These are phyloP conservation scores for Sporothrix protearum DNA, from an alignment of 2,329 filamentous ascomycete species.

Conservation along the genomic window DNA sequence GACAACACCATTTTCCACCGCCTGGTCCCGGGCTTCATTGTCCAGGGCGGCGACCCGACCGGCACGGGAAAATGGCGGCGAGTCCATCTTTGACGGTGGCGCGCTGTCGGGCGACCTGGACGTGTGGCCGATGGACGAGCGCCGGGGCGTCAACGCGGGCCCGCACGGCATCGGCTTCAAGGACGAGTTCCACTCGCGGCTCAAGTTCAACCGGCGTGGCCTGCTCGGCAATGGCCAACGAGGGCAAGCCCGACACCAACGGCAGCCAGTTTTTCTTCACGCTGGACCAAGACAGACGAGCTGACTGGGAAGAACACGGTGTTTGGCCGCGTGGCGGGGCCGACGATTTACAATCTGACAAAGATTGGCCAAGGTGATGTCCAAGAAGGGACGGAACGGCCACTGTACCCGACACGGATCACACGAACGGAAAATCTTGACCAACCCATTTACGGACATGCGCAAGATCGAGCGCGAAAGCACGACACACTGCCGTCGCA, in stretches of 20 bases:
- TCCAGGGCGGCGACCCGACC: slow-evolving; percentile 93
- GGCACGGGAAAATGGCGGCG: slow-evolving; percentile 84
- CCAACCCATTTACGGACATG: slow-evolving; percentile 82
- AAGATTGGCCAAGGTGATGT: slow-evolving; percentile 90
- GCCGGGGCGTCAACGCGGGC: slow-evolving; percentile 59
- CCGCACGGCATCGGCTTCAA: slow-evolving; percentile 59
- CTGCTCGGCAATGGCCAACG: slow-evolving; percentile 97
- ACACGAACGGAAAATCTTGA: slow-evolving; percentile 70
- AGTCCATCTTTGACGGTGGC: slow-evolving; percentile 86
- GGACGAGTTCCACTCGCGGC: slow-evolving; percentile 86
- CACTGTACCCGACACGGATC: slow-evolving; percentile 80
- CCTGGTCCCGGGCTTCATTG: slow-evolving; percentile 82
- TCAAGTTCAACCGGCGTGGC: slow-evolving; percentile 90
- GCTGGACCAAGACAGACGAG: slow-evolving; percentile 74
- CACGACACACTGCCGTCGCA: slow-evolving; percentile 41
- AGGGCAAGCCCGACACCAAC: slow-evolving; percentile 72
- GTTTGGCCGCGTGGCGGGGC: slow-evolving; percentile 86
- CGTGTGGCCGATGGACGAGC: slow-evolving; percentile 65
- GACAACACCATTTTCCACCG: slow-evolving; percentile 91
- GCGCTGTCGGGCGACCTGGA: slow-evolving; percentile 70
- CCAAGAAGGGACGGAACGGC: slow-evolving; percentile 72
- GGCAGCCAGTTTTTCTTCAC: slow-evolving; percentile 98
- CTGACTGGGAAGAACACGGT: slow-evolving; percentile 86
- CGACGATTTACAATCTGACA: slow-evolving; percentile 93
- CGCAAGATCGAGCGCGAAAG: slow-evolving; percentile 60